Conservation (phyloP, 2,329 filamentous ascomycete genomes). For the Colletotrichum gigasporum region DNA sequence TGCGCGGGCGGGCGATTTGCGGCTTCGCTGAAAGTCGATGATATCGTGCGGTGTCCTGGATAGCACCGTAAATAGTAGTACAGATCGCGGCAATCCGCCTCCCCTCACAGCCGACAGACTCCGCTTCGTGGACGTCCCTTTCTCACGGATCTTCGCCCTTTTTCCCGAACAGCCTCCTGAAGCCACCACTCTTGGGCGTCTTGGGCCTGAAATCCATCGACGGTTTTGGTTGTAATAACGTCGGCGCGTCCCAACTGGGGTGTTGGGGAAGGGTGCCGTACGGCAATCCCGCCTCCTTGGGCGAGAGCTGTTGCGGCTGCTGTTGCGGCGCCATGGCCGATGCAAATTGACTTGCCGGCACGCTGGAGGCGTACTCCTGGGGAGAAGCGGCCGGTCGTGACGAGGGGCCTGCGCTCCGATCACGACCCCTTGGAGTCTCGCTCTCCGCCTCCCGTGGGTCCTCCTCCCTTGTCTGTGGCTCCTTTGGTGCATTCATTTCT, state of each 20-base stretch:
- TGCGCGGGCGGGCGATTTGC: not conserved
- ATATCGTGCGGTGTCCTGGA: not conserved
- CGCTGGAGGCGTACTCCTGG: slow-evolving; percentile 20
- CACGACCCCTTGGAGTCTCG: slow-evolving; percentile 10
- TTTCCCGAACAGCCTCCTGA: slow-evolving; percentile 51
- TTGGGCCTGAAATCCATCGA: slow-evolving; percentile 39
- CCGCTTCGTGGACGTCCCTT: not conserved
- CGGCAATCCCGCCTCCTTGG: slow-evolving; percentile 14
- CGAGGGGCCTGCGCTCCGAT: slow-evolving; percentile 19
- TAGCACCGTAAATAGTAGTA: not conserved
- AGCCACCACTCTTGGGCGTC: slow-evolving; percentile 46
- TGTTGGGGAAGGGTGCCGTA: slow-evolving; percentile 29
- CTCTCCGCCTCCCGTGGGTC: slow-evolving; percentile 22
- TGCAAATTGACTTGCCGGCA: slow-evolving; percentile 26
- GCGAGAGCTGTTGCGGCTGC: slow-evolving; percentile 25
- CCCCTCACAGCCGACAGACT: not conserved
- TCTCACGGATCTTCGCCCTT: slow-evolving; percentile 33
- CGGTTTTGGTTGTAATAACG: slow-evolving; percentile 30
- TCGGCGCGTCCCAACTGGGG: slow-evolving; percentile 32
- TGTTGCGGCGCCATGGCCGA: slow-evolving; percentile 25
- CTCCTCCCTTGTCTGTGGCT: slow-evolving; percentile 5
- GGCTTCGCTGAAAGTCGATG: not conserved
- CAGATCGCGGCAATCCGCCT: not conserved
- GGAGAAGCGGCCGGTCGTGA: slow-evolving; percentile 16
- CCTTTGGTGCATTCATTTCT: slow-evolving; percentile 16